phyloP scores from a whole-genome alignment of 176 grass and related monocot genomes.

The bread wheat (Triticum aestivum) region DNA sequence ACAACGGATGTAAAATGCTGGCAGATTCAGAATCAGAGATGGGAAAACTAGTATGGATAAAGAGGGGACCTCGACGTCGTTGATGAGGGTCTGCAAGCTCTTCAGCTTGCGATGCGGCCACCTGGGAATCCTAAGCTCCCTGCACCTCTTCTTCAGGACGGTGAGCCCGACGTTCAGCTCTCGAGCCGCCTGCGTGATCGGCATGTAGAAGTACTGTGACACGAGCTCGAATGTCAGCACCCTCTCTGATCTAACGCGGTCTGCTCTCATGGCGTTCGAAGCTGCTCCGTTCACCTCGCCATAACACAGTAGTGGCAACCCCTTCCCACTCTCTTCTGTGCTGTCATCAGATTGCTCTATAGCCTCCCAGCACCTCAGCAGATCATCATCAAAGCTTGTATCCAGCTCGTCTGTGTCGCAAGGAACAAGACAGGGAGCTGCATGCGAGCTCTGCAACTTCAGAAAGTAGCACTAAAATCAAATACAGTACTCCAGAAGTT shows the following conservation, averaged over 20 bases:
- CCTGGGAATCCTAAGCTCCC: conserved; percentile 61
- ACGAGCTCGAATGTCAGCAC: conserved; percentile 51
- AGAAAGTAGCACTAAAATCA: not conserved
- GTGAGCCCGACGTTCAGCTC: conserved; percentile 65
- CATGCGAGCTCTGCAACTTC: not conserved
- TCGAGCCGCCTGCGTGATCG: conserved; percentile 55
- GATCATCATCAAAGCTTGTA: conserved; percentile 34
- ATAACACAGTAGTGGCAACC: conserved; percentile 4
- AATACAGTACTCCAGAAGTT: not conserved
- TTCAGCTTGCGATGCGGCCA: conserved; percentile 85
- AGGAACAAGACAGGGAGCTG: not conserved
- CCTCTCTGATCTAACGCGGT: not conserved
- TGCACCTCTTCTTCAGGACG: conserved; percentile 65
- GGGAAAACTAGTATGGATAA: not conserved
- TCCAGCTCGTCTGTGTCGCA: conserved; percentile 27
- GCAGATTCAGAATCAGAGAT: not conserved
- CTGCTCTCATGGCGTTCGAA: not conserved
- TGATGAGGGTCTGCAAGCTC: conserved; percentile 60
- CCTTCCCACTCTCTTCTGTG: not conserved
- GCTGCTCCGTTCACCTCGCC: not conserved
- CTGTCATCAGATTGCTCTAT: conserved; percentile 16
- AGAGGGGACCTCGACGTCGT: conserved; percentile 50
- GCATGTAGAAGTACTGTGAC: conserved; percentile 66
- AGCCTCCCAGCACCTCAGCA: conserved; percentile 47
- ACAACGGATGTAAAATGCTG: not conserved